phyloP scores from a whole-genome alignment of 441 rosid genomes.

The Pelargonium fulgidum region DNA sequence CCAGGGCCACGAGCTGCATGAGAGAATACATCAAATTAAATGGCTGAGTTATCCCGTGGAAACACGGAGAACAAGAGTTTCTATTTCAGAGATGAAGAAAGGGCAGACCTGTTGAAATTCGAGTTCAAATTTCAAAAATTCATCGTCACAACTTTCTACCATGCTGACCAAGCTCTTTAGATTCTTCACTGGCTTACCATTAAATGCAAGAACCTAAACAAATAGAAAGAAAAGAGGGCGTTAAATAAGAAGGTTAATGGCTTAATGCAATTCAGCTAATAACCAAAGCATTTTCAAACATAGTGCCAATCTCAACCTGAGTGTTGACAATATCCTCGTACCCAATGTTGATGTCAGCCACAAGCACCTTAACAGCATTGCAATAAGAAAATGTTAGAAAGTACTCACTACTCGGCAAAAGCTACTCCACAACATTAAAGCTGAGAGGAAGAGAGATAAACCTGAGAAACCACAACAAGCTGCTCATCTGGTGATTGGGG shows the following conservation, averaged over 20 bases:
- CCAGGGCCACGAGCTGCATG: no score
- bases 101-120: slow-evolving; percentile 68
- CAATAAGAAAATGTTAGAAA: slow-evolving; percentile 16
- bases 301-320: slow-evolving; percentile 38
- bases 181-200: slow-evolving; percentile 79
- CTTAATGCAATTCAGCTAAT: neutral
- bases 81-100: no score
- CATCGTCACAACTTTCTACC: slow-evolving; percentile 76
- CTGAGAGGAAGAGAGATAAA: slow-evolving; percentile 14
- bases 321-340: slow-evolving; percentile 88
- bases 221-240: no score
- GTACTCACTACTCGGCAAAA: neutral
- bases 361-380: slow-evolving; percentile 16
- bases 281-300: no score
- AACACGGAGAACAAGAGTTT: no score
- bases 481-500: slow-evolving; percentile 82
- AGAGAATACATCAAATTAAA: neutral
- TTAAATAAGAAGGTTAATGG: no score
- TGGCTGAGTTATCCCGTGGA: no score
- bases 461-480: slow-evolving; percentile 93
- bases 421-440: no score
- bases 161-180: slow-evolving; percentile 67
- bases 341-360: slow-evolving; percentile 71
- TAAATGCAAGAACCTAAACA: slow-evolving; percentile 65
- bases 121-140: slow-evolving; percentile 70